phyloP scores from a whole-genome alignment of 176 grass and related monocot species.

The Avena sativa region DNA sequence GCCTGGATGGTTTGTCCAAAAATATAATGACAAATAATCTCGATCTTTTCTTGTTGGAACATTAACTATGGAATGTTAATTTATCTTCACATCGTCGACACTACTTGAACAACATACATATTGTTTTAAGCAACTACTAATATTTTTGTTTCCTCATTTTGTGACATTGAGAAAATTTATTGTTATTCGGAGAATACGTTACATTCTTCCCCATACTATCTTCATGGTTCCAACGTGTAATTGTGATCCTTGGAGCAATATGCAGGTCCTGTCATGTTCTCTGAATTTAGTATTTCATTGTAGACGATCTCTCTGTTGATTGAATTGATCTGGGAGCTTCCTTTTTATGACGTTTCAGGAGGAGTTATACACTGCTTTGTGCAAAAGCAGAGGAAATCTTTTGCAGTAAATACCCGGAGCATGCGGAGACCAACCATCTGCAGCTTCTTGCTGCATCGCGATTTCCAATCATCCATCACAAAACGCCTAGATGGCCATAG shows the following conservation, averaged over 20 bases:
- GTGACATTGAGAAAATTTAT: background rate
- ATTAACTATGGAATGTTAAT: background rate
- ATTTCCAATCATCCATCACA: background rate
- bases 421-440: background rate
- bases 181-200: background rate
- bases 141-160: background rate
- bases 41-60: background rate
- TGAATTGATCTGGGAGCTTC: background rate
- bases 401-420: slow-evolving; percentile 14
- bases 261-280: background rate
- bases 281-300: background rate
- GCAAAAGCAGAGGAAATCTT: slow-evolving; percentile 14
- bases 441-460: background rate
- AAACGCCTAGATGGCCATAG: background rate
- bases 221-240: background rate
- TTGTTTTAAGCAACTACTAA: background rate
- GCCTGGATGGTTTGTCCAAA: too few relatives aligned
- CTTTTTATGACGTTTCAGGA: background rate
- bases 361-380: background rate
- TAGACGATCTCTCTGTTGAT: background rate
- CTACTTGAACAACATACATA: background rate
- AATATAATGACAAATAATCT: too few relatives aligned
- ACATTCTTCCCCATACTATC: background rate
- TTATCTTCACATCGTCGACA: background rate
- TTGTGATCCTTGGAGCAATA: background rate